Conservation (phyloP, 192 early-diverging fungal genomes). For the Dispira parvispora region DNA sequence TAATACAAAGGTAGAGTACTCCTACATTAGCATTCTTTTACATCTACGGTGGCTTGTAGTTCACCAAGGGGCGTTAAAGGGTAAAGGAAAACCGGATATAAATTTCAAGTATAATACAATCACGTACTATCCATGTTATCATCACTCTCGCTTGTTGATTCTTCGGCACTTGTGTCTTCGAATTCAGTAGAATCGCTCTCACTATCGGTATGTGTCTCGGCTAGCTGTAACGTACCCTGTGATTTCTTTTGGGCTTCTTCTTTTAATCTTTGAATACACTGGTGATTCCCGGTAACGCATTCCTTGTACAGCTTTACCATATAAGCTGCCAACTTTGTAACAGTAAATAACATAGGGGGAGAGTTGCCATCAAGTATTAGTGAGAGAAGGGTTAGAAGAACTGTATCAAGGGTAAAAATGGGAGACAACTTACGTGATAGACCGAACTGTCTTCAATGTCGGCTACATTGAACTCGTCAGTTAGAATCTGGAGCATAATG, state of each 20-base stretch:
- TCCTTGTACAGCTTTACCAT: conserved; percentile 4
- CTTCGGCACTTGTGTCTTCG: no score
- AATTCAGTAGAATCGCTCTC: no score
- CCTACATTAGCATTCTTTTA: no score
- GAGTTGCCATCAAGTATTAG: not conserved
- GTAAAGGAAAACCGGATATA: no score
- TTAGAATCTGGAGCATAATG: conserved; percentile 8
- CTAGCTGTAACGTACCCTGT: no score
- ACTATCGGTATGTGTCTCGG: no score
- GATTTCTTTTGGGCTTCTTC: not conserved
- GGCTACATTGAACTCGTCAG: conserved; percentile 7
- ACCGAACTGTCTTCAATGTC: not conserved
- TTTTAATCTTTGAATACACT: not conserved
- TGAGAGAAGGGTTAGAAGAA: not conserved
- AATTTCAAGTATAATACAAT: no score
- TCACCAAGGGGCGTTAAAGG: no score
- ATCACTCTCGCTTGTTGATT: no score
- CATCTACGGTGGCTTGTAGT: no score
- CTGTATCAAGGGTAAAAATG: not conserved
- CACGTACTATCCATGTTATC: no score
- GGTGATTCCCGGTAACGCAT: conserved; percentile 4
- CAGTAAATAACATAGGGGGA: not conserved
- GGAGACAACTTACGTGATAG: conserved; percentile 1
- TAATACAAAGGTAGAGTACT: not conserved
- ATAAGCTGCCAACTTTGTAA: not conserved